Conservation (phyloP, 139 green algal species). For the Chlamydomonas sp. region DNA sequence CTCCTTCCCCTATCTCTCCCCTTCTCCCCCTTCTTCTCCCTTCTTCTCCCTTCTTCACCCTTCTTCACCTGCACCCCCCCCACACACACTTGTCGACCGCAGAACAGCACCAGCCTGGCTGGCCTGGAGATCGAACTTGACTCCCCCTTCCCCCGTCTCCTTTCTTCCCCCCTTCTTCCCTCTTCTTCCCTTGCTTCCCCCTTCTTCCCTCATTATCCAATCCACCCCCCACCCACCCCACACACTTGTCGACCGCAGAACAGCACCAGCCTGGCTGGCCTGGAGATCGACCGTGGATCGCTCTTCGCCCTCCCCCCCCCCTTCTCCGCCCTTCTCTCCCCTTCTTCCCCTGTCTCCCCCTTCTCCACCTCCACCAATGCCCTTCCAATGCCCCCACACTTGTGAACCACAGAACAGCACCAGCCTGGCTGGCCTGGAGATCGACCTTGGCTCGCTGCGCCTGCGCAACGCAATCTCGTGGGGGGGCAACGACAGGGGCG, state of each 20-base stretch:
- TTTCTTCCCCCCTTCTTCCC: too few relatives aligned
- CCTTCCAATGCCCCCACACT: not conserved
- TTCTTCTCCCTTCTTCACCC: too few relatives aligned
- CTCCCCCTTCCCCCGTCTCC: too few relatives aligned
- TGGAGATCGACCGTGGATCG: conserved; percentile 70
- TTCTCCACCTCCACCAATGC: not conserved
- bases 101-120: conserved; percentile 23
- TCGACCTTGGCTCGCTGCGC: conserved; percentile 67
- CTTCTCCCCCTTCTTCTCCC: too few relatives aligned
- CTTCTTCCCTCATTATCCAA: too few relatives aligned
- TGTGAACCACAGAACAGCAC: conserved; percentile 20
- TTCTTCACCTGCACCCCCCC: not conserved
- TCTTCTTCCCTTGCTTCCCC: too few relatives aligned
- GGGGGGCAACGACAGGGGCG: too few relatives aligned
- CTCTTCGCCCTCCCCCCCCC: too few relatives aligned
- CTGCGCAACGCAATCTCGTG: conserved; percentile 50
- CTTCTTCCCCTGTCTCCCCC: too few relatives aligned
- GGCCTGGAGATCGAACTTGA: conserved; percentile 72
- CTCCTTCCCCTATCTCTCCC: too few relatives aligned
- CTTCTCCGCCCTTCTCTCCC: too few relatives aligned
- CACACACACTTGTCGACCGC: not conserved
- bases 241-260: not conserved
- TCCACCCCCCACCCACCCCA: not conserved
- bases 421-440: conserved; percentile 40
- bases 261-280: conserved; percentile 17